A percentile compares a stretch with the other conserved stretches of the same genome.
Evolutionary conservation across 352 stramenopile genomes (phyloP).

Genomic region (Phytopythium kandeliae): DNA sequence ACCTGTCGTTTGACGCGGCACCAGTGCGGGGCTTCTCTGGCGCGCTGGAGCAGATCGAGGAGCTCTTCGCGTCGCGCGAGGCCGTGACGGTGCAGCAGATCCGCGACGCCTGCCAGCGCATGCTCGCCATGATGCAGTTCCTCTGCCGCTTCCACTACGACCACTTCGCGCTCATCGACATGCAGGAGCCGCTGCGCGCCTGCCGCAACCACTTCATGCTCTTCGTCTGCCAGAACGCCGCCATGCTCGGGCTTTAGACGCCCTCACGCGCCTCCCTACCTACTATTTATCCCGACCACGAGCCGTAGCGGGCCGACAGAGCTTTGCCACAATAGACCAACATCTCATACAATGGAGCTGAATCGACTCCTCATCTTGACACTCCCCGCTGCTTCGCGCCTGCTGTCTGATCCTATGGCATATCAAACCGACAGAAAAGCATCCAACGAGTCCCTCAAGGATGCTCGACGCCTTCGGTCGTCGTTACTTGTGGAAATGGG

Average conservation of each 20-base stretch:
- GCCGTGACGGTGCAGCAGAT: constrained; percentile 51
- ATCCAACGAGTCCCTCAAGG: too few relatives aligned
- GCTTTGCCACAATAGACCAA: not conserved
- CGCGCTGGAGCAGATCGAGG: constrained; percentile 35
- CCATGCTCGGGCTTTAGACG: constrained; percentile 46
- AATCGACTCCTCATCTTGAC: too few relatives aligned
- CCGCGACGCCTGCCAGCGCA: constrained; percentile 58
- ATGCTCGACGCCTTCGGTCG: too few relatives aligned
- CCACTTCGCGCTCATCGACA: constrained; percentile 66
- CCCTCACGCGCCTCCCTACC: not conserved
- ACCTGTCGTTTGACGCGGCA: constrained; percentile 33
- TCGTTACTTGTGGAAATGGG: too few relatives aligned
- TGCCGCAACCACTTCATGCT: constrained; percentile 72
- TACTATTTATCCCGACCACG: not conserved
- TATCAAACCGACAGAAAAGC: too few relatives aligned
- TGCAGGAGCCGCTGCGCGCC: constrained; percentile 61
- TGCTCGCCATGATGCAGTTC: constrained; percentile 72
- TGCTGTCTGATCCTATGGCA: too few relatives aligned
- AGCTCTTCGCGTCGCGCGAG: constrained; percentile 37
- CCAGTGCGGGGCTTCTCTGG: constrained; percentile 22
- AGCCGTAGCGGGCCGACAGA: not conserved
- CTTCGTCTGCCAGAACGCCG: constrained; percentile 68
- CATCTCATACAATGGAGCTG: too few relatives aligned
- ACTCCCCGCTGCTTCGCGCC: too few relatives aligned
- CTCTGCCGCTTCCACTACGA: constrained; percentile 57